These are phyloP conservation scores for Paraphoma sp. DNA, from an alignment of 2,329 filamentous ascomycete species.

Conservation along the genomic window DNA sequence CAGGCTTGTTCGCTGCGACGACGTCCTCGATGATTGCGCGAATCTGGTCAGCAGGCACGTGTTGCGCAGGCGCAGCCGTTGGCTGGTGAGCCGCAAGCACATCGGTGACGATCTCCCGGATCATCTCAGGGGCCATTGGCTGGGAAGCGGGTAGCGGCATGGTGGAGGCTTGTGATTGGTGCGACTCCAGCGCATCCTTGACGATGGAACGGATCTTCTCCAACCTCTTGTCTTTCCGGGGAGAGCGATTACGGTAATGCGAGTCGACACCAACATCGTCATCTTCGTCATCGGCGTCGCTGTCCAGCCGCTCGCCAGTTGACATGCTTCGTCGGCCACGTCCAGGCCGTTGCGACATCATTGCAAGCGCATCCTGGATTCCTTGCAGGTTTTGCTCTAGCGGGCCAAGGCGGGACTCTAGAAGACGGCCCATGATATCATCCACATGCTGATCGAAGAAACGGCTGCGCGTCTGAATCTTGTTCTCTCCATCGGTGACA, in stretches of 20 bases:
- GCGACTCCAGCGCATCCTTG: slow-evolving; percentile 67
- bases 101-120: slow-evolving; percentile 66
- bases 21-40: slow-evolving; percentile 66
- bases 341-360: slow-evolving; percentile 58
- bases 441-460: slow-evolving; percentile 95
- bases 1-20: slow-evolving; percentile 56
- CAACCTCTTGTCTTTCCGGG: slow-evolving; percentile 76
- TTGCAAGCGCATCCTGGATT: slow-evolving; percentile 74
- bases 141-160: slow-evolving; percentile 35
- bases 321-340: slow-evolving; percentile 72
- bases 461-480: slow-evolving; percentile 77
- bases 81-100: slow-evolving; percentile 62
- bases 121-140: slow-evolving; percentile 69
- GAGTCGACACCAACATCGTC: slow-evolving; percentile 65
- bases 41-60: slow-evolving; percentile 73
- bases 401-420: slow-evolving; percentile 79
- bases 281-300: slow-evolving; percentile 94
- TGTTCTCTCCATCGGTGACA: slow-evolving; percentile 75
- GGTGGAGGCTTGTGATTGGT: slow-evolving; percentile 44
- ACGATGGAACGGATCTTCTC: slow-evolving; percentile 73
- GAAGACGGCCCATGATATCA: slow-evolving; percentile 77
- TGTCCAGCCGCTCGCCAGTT: slow-evolving; percentile 71
- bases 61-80: slow-evolving; percentile 27
- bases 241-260: slow-evolving; percentile 74
- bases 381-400: slow-evolving; percentile 78